These are phyloP conservation scores for Nemania sp. DNA, from an alignment of 2,329 filamentous ascomycete genomes.

Conservation along the genomic window DNA sequence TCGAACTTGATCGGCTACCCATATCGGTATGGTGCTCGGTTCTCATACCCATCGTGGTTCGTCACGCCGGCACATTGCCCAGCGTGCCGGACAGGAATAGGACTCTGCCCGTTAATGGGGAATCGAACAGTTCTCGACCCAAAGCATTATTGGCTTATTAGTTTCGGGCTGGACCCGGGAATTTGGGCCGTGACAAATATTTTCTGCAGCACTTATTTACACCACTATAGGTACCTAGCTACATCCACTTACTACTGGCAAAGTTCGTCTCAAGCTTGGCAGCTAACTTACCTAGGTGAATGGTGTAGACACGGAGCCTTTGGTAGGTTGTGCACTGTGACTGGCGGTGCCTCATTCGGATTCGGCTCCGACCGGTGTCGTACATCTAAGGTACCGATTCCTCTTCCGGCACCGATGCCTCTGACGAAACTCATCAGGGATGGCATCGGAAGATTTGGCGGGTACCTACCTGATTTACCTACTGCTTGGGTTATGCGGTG, in stretches of 20 bases:
- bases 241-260: too few species aligned
- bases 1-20: too few species aligned
- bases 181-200: constrained; percentile 28
- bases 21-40: too few species aligned
- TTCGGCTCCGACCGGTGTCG: not conserved
- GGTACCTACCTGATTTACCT: not conserved
- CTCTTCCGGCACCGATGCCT: too few species aligned
- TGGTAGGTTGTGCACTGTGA: not conserved
- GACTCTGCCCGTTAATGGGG: not conserved
- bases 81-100: not conserved
- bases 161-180: constrained; percentile 18
- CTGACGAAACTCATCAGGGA: not conserved
- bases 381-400: not conserved
- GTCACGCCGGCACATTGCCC: constrained; percentile 1
- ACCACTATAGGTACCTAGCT: too few species aligned
- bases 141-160: not conserved
- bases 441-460: not conserved
- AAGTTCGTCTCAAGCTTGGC: too few species aligned
- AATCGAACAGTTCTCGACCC: constrained; percentile 12
- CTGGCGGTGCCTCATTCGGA: too few species aligned
- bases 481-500: too few species aligned
- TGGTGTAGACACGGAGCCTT: too few species aligned
- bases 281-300: too few species aligned
- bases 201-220: constrained; percentile 1
- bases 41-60: not conserved